Percentiles rank a stretch among this genome's conserved stretches.
Evolutionary conservation across 2,329 filamentous ascomycete species (phyloP).

Genomic region (Myrmaecium sp.): DNA sequence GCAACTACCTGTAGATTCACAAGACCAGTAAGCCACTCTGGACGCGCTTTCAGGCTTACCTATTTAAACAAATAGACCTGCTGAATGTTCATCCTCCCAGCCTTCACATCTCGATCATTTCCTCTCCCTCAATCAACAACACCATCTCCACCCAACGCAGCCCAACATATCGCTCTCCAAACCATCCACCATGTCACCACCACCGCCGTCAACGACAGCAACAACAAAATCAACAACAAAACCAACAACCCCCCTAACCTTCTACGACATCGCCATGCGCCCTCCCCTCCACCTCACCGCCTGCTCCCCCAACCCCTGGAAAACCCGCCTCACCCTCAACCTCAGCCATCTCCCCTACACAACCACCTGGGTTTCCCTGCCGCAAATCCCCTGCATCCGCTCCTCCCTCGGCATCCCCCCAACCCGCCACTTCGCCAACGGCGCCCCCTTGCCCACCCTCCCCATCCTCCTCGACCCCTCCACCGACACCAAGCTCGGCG

Average conservation of each 20-base stretch:
- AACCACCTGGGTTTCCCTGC: slow-evolving; percentile 37
- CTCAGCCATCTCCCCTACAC: slow-evolving; percentile 31
- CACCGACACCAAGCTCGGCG: slow-evolving; percentile 31
- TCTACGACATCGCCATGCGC: slow-evolving; percentile 32
- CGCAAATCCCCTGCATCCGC: slow-evolving; percentile 34
- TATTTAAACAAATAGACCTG: too few relatives aligned
- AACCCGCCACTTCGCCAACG: slow-evolving; percentile 38
- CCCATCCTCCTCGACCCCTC: slow-evolving; percentile 36
- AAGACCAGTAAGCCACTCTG: too few relatives aligned
- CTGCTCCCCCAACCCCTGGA: slow-evolving; percentile 34
- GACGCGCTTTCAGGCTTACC: too few relatives aligned
- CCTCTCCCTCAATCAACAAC: too few relatives aligned
- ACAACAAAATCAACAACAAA: slow-evolving; percentile 10
- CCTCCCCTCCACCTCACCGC: slow-evolving; percentile 18
- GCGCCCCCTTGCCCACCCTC: slow-evolving; percentile 41
- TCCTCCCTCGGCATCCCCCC: slow-evolving; percentile 28
- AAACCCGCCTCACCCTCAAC: slow-evolving; percentile 32
- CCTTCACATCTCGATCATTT: too few relatives aligned
- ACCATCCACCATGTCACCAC: slow-evolving; percentile 3
- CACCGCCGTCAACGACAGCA: slow-evolving; percentile 10
- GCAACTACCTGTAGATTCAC: too few relatives aligned
- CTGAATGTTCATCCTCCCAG: too few relatives aligned
- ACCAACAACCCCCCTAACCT: slow-evolving; percentile 15
- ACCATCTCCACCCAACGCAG: too few relatives aligned
- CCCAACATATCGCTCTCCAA: too few relatives aligned